Evolutionary conservation across 2,329 filamentous ascomycete species (phyloP), one percentile per base, ranked within the genome.

Genomic region (Arthrobotrys iridis): DNA sequence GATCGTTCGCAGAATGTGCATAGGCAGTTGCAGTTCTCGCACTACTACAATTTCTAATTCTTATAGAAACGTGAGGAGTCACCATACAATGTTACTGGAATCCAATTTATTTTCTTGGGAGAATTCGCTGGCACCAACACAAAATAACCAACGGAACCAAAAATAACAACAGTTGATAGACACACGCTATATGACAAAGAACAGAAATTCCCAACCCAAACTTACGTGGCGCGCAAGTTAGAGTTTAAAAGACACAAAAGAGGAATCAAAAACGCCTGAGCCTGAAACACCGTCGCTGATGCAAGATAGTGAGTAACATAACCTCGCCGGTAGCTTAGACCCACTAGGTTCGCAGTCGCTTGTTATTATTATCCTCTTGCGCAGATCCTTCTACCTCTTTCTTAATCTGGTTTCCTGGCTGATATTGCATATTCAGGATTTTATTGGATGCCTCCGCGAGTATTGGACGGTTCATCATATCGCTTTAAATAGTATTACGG

Each of bases 391-490:
- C 71, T 13, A 22, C 24, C 15, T 67, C 63, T 26, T 64, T 74
- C 52, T 66, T 68, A 8, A 35, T n/a, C 33, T 48, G 58, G 18
- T 75, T 62, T 1, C 40, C 57, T 10, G 55, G 40, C 1, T 41
- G 22, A 15, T 33, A 35, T 20, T 68, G 71, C 20, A 48, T 28
- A 30, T 75, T 75, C 24, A 75, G 59, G 35, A 46, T 33, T 40
- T 75, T 75, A 26, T 55, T 75, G 1, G 63, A 62, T 15, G 71
- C 40, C 10, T 75, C 71, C 10, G 71, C 40, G 11, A 75, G 28
- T 5, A 75, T 68, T 20, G 71, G 71, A 2, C 71, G 63, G 15
- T 37, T 75, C 71, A 75, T 75, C 71, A 75, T 75, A 40, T 75
- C 71, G 1, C 71, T 75, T 35, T 6, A 48, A 11, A 20, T 8